Evolutionary conservation across 2,329 filamentous ascomycete species (phyloP).

Genomic region (Colletotrichum sp.): DNA sequence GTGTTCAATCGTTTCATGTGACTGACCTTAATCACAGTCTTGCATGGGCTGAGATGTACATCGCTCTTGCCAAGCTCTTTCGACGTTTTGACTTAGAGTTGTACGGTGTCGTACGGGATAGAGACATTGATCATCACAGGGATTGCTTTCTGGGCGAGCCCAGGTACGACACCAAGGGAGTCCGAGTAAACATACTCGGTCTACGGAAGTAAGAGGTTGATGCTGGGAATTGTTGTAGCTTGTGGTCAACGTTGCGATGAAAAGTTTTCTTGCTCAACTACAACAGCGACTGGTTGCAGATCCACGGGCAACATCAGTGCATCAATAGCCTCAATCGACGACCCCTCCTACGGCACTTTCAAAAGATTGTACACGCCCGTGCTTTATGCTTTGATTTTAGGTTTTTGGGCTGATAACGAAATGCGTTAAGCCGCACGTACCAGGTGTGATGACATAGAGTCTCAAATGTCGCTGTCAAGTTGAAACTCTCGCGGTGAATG

Average conservation of each 20-base stretch:
- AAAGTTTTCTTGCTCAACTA: neutral
- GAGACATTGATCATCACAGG: conserved; percentile 6
- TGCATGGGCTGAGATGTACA: neutral
- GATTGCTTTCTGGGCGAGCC: neutral
- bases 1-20: neutral
- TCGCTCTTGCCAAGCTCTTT: conserved; percentile 3
- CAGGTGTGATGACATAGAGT: neutral
- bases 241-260: neutral
- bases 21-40: neutral
- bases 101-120: conserved; percentile 21
- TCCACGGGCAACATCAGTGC: neutral
- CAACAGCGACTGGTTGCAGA: neutral
- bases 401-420: neutral
- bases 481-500: neutral
- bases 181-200: neutral
- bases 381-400: neutral
- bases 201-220: neutral
- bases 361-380: neutral
- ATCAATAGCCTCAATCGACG: neutral
- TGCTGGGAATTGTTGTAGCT: neutral
- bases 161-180: neutral
- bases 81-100: conserved; percentile 23
- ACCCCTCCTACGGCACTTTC: neutral
- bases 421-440: neutral
- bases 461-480: neutral